phyloP scores from a whole-genome alignment of 1,139 yeast genomes.

The Zygosaccharomyces pseudobailii region DNA sequence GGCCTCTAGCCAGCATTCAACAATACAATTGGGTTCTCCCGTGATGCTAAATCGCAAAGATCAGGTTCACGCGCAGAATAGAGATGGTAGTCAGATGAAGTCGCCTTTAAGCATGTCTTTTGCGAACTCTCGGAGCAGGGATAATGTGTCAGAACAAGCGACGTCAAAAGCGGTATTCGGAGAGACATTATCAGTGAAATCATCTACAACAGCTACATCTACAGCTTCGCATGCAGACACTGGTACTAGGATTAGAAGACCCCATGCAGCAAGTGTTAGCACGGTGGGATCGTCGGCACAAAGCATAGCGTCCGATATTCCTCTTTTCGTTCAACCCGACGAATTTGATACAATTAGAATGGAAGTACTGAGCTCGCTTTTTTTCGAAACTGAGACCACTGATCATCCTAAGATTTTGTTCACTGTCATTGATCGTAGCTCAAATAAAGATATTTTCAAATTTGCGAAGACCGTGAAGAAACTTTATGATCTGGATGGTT shows the following conservation, averaged over 20 bases:
- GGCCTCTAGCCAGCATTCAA: conserved; percentile 9
- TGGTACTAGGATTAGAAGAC: conserved; percentile 4
- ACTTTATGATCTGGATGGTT: conserved; percentile 51
- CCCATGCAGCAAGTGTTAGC: conserved; percentile 11
- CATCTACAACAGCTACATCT: conserved; percentile 6
- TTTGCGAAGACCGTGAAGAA: conserved; percentile 58
- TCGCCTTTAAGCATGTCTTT: conserved; percentile 5
- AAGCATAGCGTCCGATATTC: conserved; percentile 31
- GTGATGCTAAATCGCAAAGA: conserved; percentile 17
- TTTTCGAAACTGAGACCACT: conserved; percentile 38
- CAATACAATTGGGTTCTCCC: conserved; percentile 21
- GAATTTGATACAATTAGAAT: conserved; percentile 61
- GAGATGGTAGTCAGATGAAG: neutral
- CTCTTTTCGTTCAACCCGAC: conserved; percentile 59
- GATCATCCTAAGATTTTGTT: conserved; percentile 62
- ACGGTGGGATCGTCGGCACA: conserved; percentile 13
- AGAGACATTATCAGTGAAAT: neutral
- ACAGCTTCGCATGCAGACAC: conserved; percentile 3
- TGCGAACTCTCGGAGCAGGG: conserved; percentile 4
- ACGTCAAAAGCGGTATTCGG: neutral
- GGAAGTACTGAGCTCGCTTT: conserved; percentile 54
- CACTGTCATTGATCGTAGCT: conserved; percentile 53
- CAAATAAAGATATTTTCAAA: conserved; percentile 67
- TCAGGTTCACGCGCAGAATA: neutral
- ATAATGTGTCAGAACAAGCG: neutral